A percentile compares a stretch with the other conserved stretches of the same genome.
phyloP scores from a whole-genome alignment of 2,329 filamentous ascomycete genomes.

The Sporothrix pallida region DNA sequence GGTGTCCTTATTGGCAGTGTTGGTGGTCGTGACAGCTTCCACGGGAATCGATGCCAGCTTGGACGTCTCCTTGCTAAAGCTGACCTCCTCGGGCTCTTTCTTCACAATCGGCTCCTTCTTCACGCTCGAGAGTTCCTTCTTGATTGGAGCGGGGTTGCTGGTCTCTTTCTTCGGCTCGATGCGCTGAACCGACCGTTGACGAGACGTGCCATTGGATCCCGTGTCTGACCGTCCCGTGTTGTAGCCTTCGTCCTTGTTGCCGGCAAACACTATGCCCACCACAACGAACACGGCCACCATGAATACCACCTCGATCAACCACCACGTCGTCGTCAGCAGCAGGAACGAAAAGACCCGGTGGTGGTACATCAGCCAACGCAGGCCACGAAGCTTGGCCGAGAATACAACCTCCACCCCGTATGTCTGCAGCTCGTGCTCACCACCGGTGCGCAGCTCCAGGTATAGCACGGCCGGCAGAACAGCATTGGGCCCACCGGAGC shows the following conservation, averaged over 20 bases:
- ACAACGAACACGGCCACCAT: conserved; percentile 69
- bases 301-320: conserved; percentile 73
- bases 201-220: background rate
- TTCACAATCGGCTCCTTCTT: conserved; percentile 16
- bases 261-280: conserved; percentile 47
- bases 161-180: background rate
- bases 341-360: conserved; percentile 74
- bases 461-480: conserved; percentile 55
- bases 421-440: conserved; percentile 69
- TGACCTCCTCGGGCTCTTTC: conserved; percentile 2
- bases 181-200: background rate
- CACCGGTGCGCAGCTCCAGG: conserved; percentile 66
- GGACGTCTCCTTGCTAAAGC: background rate
- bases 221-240: background rate
- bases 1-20: background rate
- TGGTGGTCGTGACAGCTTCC: background rate
- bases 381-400: conserved; percentile 74
- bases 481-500: conserved; percentile 42
- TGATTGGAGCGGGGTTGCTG: background rate
- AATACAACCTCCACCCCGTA: conserved; percentile 74
- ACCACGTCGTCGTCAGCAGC: conserved; percentile 74
- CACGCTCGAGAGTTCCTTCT: background rate
- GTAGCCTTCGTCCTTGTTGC: background rate
- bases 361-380: conserved; percentile 87
- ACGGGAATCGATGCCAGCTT: conserved; percentile 6